Percentiles rank a stretch among this genome's conserved stretches.
Evolutionary conservation across 2,329 filamentous ascomycete species (phyloP).

Genomic region (Diaporthe eres): DNA sequence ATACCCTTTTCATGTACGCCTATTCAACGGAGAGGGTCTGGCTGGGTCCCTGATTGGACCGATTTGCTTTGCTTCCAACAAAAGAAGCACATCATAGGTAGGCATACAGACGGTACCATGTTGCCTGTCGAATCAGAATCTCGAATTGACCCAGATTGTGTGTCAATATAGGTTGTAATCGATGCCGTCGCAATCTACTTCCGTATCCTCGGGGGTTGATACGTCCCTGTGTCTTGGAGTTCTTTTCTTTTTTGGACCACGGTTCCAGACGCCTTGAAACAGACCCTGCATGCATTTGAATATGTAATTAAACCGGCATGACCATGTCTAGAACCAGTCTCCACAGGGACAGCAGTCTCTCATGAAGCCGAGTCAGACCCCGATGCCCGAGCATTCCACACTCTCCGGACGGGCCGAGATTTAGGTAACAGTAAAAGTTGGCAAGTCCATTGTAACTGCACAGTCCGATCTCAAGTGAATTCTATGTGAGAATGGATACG

Average conservation of each 20-base stretch:
- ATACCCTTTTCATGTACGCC: neutral
- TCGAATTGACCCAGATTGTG: neutral
- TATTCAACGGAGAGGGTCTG: neutral
- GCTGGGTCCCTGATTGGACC: neutral
- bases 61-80: neutral
- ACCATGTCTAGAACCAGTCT: conserved; percentile 8
- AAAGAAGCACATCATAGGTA: neutral
- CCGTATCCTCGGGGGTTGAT: neutral
- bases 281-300: neutral
- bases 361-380: neutral
- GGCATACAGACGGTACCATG: neutral
- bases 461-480: neutral
- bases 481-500: neutral
- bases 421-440: neutral
- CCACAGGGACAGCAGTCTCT: neutral
- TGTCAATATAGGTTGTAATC: neutral
- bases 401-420: neutral
- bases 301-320: neutral
- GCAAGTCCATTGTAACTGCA: neutral
- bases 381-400: neutral
- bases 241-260: neutral
- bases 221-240: neutral
- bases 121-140: neutral
- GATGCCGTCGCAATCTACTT: neutral
- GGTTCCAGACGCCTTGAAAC: neutral